Evolutionary conservation across 2,329 filamentous ascomycete genomes (phyloP), one percentile per base, ranked within the genome.

Genomic region (Didymella glomerata): DNA sequence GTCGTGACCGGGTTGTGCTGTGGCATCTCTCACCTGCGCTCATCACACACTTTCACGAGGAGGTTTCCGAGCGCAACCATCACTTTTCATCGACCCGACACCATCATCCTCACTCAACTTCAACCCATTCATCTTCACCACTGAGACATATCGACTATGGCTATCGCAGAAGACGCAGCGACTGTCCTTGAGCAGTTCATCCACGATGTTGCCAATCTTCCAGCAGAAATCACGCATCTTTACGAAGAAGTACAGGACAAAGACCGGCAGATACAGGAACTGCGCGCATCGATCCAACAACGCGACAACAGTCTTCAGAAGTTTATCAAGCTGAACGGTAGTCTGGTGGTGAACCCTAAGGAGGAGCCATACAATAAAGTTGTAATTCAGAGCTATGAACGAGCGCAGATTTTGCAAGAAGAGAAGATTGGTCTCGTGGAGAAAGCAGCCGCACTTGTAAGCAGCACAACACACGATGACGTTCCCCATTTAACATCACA

Each of bases 231-330:
- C 60, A 88, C 89, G 20, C 93, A 93, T 79, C 84, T 94, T 62
- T 89, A 93, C 71, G 91, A 93, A 73, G 91, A 95, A 78, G 91
- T 94, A 63, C 83, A 88, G 71, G 89, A 91, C 74, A 94, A 93
- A 76, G 91, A 96, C 74, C 84, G 86, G 48, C 83, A 87, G 64
- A 90, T 91, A 66, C 82, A 86, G 71, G 88, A 91, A 47, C 88
- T 89, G 73, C 81, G 88, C 58, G 84, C 86, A 61, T 84, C 85
- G 64, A 91, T 93, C 71, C 85, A 87, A 40, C 87, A 90, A 58
- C 88, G 89, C 65, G 91, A 96, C 71, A 84, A 78, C 52, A 88
- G 88, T 71, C 87, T 95, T 40, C 91, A 96, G 73, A 92, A 90
- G 78, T 93, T 88, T 82, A 91, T 94, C 75, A 91, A 90, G 69